Evolutionary conservation across 805 yeast genomes (phyloP).

Genomic region (Spathaspora boniae): DNA sequence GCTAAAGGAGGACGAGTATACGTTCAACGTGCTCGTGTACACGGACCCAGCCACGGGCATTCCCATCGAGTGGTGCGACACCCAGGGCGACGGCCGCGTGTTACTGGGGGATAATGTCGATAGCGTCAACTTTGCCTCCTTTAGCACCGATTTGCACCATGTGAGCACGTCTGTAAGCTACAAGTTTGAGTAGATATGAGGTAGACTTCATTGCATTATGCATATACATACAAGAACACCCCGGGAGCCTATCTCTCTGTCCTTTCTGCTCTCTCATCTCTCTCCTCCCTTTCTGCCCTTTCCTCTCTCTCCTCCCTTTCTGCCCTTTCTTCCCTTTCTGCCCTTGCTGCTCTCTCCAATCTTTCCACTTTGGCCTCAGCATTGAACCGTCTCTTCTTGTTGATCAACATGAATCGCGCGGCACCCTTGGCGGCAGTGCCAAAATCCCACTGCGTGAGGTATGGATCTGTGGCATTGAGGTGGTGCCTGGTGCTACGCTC

Average conservation of each 20-base stretch:
- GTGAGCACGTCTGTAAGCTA: conserved; percentile 73
- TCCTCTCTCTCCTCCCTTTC: neutral
- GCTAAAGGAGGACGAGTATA: conserved; percentile 52
- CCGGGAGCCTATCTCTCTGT: conserved; percentile 1
- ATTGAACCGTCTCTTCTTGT: conserved; percentile 45
- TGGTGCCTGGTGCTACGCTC: conserved; percentile 23
- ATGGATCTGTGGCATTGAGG: conserved; percentile 41
- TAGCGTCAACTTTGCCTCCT: conserved; percentile 63
- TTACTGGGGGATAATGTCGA: conserved; percentile 54
- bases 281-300: neutral
- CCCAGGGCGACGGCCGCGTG: conserved; percentile 52
- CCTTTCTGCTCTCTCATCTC: conserved; percentile 1
- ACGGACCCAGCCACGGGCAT: conserved; percentile 66
- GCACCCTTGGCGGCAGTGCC: conserved; percentile 36
- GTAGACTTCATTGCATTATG: conserved; percentile 1
- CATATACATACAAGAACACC: too few species aligned
- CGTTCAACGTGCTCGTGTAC: conserved; percentile 82
- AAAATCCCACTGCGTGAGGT: conserved; percentile 44
- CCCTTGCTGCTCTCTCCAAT: neutral
- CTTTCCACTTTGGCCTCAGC: conserved; percentile 26
- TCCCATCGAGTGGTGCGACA: conserved; percentile 84
- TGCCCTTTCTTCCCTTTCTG: neutral
- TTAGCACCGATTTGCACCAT: conserved; percentile 63
- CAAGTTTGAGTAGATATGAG: conserved; percentile 24
- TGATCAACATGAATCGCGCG: conserved; percentile 51